Base-by-base conservation (phyloP, 331 rosid genomes). In the Rhamnella rubrinervis region DNA sequence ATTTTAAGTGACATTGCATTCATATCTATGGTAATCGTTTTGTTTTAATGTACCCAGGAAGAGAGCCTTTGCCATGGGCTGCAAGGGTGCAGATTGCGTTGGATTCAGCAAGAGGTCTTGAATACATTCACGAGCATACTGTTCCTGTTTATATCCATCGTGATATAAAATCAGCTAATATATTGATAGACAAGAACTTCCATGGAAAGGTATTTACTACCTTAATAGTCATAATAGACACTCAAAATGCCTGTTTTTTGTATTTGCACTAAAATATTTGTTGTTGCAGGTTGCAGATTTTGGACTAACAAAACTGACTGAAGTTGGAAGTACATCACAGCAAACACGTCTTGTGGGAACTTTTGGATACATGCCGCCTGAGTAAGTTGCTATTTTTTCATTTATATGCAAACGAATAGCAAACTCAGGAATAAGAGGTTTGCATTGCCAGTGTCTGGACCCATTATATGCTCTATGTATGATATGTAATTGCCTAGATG, bases 101-200 rank as follows among this genome's bases (percentile, higher is more conserved):
- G 75, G 98, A 95, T 82, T 95, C 98, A 31, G 98, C 98, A 41
- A 85, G 98, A 83, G 98, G 98, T 61, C 96, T 95, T 44, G 98
- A 95, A 78, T 95, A 91, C 80, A 91, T 95, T 78, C 99, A 95
- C 17, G 99, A 95, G 84, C 97, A 95, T 76, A 91, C 99, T 16
- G 99, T 91, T 62, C 99, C 97, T 49, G 95, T 95, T 63, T 95
- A 95, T 78, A 84, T 95, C 67, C 99, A 95, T 65, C 99, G 96
- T 40, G 97, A 95, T 70, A 91, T 95, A 68, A 95, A 95, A 82
- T 89, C 99, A 7, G 99, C 99, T 51, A 95, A 95, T 85, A 91
- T 95, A 81, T 79, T 91, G 71, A 89, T 91, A 76, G 96, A 91
- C 85, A 86, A 75, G 59, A 89, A 89, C 82, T 91, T 72, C 71